Evolutionary conservation across 2,329 filamentous ascomycete genomes (phyloP).

Genomic region (Sphaerulina populicola): DNA sequence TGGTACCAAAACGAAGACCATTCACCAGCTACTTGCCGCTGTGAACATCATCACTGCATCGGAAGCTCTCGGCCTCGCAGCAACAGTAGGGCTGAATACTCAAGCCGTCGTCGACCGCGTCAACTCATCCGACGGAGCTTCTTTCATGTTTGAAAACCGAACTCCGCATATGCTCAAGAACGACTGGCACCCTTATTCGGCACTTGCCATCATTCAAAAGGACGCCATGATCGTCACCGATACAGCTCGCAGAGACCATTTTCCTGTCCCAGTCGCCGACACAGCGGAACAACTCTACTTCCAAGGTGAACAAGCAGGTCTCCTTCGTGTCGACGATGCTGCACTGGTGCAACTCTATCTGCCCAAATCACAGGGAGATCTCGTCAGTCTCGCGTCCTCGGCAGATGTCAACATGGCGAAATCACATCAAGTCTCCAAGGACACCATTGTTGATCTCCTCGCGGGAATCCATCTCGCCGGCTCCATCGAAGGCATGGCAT

Average conservation of each 20-base stretch:
- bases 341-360: slow-evolving; percentile 49
- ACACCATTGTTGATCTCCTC: slow-evolving; percentile 37
- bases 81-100: slow-evolving; percentile 47
- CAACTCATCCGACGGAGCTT: slow-evolving; percentile 34
- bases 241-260: slow-evolving; percentile 50
- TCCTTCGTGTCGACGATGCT: slow-evolving; percentile 47
- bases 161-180: slow-evolving; percentile 45
- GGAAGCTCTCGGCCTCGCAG: slow-evolving; percentile 51
- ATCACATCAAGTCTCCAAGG: slow-evolving; percentile 31
- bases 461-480: slow-evolving; percentile 44
- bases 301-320: slow-evolving; percentile 51
- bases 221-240: slow-evolving; percentile 58
- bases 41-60: slow-evolving; percentile 50
- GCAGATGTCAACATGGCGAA: slow-evolving; percentile 34
- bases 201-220: slow-evolving; percentile 43
- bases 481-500: slow-evolving; percentile 42
- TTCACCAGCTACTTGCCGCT: slow-evolving; percentile 52
- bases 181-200: slow-evolving; percentile 42
- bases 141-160: slow-evolving; percentile 53
- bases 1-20: slow-evolving; percentile 51
- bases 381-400: slow-evolving; percentile 30
- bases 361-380: slow-evolving; percentile 27
- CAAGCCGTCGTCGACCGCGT: slow-evolving; percentile 44
- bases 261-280: slow-evolving; percentile 53
- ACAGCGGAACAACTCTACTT: slow-evolving; percentile 60